Percentiles rank a stretch among this genome's conserved stretches.
These are phyloP conservation scores for Peniophora sp. DNA, from an alignment of 1,284 basidiomycete species.

Conservation along the genomic window DNA sequence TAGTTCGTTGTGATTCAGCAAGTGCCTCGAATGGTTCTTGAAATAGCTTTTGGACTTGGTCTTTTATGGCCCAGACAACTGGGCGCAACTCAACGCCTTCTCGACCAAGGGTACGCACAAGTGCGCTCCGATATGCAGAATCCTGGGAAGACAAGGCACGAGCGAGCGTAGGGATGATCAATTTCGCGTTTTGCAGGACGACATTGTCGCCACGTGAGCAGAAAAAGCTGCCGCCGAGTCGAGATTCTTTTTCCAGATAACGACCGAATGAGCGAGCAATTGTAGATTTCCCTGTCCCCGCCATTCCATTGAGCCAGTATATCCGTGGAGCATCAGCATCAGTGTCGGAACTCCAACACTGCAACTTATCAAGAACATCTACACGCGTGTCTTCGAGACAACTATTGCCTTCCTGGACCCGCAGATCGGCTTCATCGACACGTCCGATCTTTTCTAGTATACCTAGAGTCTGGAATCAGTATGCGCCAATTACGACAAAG, in stretches of 20 bases:
- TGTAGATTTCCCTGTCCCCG: slow-evolving; percentile 17
- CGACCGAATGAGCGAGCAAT: slow-evolving; percentile 13
- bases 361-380: slow-evolving; percentile 7
- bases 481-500: too few relatives aligned
- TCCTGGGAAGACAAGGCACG: not conserved
- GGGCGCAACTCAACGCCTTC: not conserved
- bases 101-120: not conserved
- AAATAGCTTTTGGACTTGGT: not conserved
- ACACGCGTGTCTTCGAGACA: slow-evolving; percentile 10
- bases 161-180: not conserved
- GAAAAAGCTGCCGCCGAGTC: slow-evolving; percentile 13
- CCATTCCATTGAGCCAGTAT: slow-evolving; percentile 17
- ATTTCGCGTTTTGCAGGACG: not conserved
- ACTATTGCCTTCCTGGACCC: not conserved
- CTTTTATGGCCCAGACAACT: not conserved
- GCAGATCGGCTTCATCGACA: not conserved
- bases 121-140: not conserved
- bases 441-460: not conserved
- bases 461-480: too few relatives aligned
- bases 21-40: not conserved
- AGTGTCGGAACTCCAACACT: slow-evolving; percentile 7
- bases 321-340: slow-evolving; percentile 6
- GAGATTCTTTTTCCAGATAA: slow-evolving; percentile 2
- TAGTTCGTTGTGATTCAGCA: too few relatives aligned
- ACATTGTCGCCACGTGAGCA: slow-evolving; percentile 12